phyloP scores from a whole-genome alignment of 495 filamentous ascomycete species.

The Aspergillus sclerotiicarbonarius region DNA sequence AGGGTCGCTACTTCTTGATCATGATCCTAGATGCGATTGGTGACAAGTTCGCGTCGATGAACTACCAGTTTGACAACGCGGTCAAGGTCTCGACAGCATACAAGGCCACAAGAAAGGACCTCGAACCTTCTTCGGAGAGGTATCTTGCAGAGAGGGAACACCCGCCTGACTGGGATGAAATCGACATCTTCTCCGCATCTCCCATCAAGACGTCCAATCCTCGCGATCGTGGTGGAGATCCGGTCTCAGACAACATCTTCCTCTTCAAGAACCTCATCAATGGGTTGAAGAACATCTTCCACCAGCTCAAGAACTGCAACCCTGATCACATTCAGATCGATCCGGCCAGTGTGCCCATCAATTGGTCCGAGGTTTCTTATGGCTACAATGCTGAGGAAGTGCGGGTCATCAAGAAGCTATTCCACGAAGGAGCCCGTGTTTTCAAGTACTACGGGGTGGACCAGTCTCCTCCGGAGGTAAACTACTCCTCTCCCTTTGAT shows the following conservation, averaged over 20 bases:
- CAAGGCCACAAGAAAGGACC: slow-evolving; percentile 61
- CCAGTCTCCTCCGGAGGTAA: slow-evolving; percentile 69
- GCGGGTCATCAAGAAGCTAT: slow-evolving; percentile 91
- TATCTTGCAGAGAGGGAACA: slow-evolving; percentile 78
- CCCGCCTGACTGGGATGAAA: slow-evolving; percentile 92
- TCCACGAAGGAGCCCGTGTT: slow-evolving; percentile 91
- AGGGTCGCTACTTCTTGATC: slow-evolving; percentile 92
- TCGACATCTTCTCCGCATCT: slow-evolving; percentile 93
- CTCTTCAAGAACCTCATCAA: slow-evolving; percentile 98
- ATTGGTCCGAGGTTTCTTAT: slow-evolving; percentile 94
- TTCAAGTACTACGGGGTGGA: slow-evolving; percentile 95
- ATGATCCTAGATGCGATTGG: slow-evolving; percentile 97
- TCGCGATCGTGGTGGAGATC: slow-evolving; percentile 84
- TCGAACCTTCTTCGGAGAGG: slow-evolving; percentile 61
- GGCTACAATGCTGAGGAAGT: slow-evolving; percentile 98
- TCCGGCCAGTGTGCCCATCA: slow-evolving; percentile 70
- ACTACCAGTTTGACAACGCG: slow-evolving; percentile 88
- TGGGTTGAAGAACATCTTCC: slow-evolving; percentile 94
- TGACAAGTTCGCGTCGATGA: slow-evolving; percentile 98
- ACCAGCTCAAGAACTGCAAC: slow-evolving; percentile 90
- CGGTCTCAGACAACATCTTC: slow-evolving; percentile 97
- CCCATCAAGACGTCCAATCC: slow-evolving; percentile 95
- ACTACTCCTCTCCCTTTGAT: slow-evolving; percentile 76
- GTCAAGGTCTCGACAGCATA: slow-evolving; percentile 84
- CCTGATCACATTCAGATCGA: slow-evolving; percentile 65